Evolutionary conservation across 306 rosid species (phyloP), one percentile per base, ranked within the genome.

Genomic region (Cicer chorassanicum): DNA sequence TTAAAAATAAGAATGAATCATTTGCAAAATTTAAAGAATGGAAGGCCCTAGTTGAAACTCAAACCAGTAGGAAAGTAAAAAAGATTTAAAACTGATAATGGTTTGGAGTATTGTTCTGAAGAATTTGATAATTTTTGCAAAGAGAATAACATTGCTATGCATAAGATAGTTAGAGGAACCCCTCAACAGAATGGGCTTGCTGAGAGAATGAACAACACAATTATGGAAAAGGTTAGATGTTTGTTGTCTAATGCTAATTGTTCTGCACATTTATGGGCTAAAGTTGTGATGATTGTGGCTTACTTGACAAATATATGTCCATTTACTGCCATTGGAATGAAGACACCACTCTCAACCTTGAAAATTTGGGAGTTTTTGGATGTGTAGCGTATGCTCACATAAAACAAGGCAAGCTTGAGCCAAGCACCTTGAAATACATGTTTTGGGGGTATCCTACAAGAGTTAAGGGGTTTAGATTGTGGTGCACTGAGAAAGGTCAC

Each of bases 381-480:
- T 65, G 54, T 65, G 40, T 44, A 10, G 71, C 40, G 0, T 43
- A 65, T 42, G 70, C 51, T 41, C 53, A 65, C 5, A 65, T 65
- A 0, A 65, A 42, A 0, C n/a, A 65, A 9, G 70, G 70, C 9
- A 65, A 65, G 6, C 2, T 65, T 0, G 51, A 65, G 0, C 51
- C 70, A 16, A 65, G 5, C 39, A 53, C 51, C 1, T 1, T 61
- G 45, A 61, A 12, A 15, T 51, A 7, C 59, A 51, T 51, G 24
- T 15, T 51, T 51, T 6, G 14, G 29, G 57, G 57, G 7, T 51
- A 51, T 9, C 57, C 57, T 51, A 8, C 14, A 51, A 9, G 49
- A 8, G 49, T 44, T 44, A 44, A 8, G 10, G 49, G 49, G 1
- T 44, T 44, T 1, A 44, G 11, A 51, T 15, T 51, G 21, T 15